A percentile compares a stretch with the other conserved stretches of the same genome.
These are phyloP conservation scores for Ophiocordyceps camponoti-saundersi DNA, from an alignment of 2,329 filamentous ascomycete species.

Conservation along the genomic window DNA sequence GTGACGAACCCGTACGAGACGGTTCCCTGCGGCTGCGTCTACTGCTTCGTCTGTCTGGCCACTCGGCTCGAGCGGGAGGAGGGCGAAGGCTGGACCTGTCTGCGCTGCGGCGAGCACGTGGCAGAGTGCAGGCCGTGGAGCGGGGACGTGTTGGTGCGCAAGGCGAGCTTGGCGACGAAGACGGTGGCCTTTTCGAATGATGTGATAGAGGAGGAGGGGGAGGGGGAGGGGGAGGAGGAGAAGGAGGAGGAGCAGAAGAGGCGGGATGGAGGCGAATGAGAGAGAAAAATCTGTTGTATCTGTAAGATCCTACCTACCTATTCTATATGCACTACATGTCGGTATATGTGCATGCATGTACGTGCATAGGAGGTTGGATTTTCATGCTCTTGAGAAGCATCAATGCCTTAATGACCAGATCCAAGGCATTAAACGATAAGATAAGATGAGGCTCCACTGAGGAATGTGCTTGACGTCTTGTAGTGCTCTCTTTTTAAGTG, in stretches of 20 bases:
- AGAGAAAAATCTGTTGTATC: no score
- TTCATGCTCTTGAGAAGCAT: no score
- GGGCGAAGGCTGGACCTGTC: constrained; percentile 82
- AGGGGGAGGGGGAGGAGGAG: not conserved
- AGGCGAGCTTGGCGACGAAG: constrained; percentile 28
- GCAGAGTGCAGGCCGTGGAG: constrained; percentile 82
- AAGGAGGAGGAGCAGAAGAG: not conserved
- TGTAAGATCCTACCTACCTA: no score
- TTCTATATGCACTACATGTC: no score
- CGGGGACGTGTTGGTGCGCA: constrained; percentile 57
- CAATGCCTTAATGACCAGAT: no score
- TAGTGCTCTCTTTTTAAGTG: no score
- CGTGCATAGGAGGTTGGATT: no score
- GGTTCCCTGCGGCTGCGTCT: constrained; percentile 76
- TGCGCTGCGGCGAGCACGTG: constrained; percentile 71
- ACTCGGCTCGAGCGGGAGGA: constrained; percentile 82
- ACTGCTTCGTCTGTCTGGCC: constrained; percentile 92
- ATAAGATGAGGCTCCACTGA: not conserved
- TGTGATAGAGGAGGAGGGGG: constrained; percentile 8
- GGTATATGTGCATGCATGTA: no score
- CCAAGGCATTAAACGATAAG: not conserved
- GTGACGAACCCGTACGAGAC: constrained; percentile 94
- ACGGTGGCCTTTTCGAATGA: constrained; percentile 47
- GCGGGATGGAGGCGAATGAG: not conserved
- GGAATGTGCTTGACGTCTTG: not conserved